phyloP scores from a whole-genome alignment of 495 filamentous ascomycete species.

The Neurospora sp. region DNA sequence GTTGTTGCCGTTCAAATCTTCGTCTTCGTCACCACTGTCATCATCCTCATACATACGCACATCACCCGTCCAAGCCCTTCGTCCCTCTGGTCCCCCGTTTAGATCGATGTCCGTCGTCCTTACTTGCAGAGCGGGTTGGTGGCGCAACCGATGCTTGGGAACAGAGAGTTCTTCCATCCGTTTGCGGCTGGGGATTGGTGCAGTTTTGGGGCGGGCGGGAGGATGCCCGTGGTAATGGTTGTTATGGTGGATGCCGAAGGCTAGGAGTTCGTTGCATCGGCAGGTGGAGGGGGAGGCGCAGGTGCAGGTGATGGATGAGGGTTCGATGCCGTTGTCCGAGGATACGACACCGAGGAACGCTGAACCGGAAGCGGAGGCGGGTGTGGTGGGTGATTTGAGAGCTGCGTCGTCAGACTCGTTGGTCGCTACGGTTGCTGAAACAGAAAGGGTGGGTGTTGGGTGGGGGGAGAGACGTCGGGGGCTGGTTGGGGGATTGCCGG shows the following conservation, averaged over 20 bases:
- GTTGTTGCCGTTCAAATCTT: neutral
- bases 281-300: neutral
- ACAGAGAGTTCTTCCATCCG: neutral
- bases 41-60: neutral
- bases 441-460: neutral
- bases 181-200: neutral
- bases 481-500: neutral
- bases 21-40: neutral
- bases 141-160: neutral
- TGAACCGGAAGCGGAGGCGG: neutral
- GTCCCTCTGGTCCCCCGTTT: neutral
- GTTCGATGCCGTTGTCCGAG: neutral
- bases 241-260: neutral
- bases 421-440: neutral
- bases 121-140: constrained; percentile 9
- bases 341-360: neutral
- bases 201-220: neutral
- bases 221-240: neutral
- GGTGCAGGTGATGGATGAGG: neutral
- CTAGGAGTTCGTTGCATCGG: neutral
- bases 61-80: neutral
- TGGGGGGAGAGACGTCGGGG: neutral
- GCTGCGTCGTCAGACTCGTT: neutral
- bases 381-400: neutral
- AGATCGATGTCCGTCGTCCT: constrained; percentile 2